A percentile compares a stretch with the other conserved stretches of the same genome.
Evolutionary conservation across 2,329 filamentous ascomycete species (phyloP).

Genomic region (Fusarium papillatum): DNA sequence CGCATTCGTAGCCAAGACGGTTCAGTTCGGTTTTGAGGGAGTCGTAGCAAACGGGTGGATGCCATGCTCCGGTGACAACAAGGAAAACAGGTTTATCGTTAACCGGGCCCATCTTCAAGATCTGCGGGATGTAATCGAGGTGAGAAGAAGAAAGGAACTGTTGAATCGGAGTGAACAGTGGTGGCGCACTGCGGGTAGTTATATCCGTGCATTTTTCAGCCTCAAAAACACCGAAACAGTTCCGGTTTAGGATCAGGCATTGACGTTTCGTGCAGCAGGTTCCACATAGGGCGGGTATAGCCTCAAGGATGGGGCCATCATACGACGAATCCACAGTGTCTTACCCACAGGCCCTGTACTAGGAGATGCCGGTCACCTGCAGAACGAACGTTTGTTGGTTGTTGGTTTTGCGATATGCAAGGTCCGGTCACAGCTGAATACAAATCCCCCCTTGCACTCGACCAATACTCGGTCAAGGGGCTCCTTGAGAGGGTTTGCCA

Average conservation of each 20-base stretch:
- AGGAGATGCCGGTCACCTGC: background rate
- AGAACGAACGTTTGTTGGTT: background rate
- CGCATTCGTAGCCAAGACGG: background rate
- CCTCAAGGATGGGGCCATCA: background rate
- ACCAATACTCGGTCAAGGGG: background rate
- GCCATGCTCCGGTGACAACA: constrained; percentile 24
- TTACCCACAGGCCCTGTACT: background rate
- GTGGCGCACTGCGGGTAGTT: background rate
- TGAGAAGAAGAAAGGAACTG: background rate
- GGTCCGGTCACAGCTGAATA: background rate
- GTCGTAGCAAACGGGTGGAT: constrained; percentile 23
- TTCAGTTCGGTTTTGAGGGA: background rate
- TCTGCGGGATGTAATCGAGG: background rate
- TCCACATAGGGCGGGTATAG: background rate
- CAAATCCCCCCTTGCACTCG: background rate
- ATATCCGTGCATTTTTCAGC: background rate
- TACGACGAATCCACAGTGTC: background rate
- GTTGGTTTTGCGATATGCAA: background rate
- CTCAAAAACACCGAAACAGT: background rate
- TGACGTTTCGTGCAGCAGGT: background rate
- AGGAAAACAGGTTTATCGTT: constrained; percentile 14
- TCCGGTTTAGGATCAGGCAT: background rate
- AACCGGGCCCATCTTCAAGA: background rate
- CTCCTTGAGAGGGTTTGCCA: background rate
- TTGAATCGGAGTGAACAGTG: background rate